These are phyloP conservation scores for Lipomyces yamanashiensis DNA, from an alignment of 805 yeast genomes.

Conservation along the genomic window DNA sequence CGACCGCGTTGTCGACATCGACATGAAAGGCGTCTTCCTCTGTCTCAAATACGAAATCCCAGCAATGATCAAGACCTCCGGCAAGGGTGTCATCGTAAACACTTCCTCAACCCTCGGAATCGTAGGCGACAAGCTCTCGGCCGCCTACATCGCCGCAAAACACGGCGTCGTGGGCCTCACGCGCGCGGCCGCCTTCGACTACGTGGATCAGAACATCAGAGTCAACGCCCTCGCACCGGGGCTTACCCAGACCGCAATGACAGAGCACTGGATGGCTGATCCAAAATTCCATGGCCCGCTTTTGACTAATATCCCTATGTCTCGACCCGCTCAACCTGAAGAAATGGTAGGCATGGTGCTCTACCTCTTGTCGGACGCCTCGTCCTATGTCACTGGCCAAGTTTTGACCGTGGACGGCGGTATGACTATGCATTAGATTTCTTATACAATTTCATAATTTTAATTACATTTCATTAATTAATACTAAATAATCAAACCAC, in stretches of 20 bases:
- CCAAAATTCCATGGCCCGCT: constrained; percentile 42
- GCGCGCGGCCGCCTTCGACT: constrained; percentile 57
- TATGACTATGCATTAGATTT: constrained; percentile 24
- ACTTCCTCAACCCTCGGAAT: constrained; percentile 48
- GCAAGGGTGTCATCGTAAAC: constrained; percentile 43
- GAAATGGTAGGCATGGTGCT: constrained; percentile 64
- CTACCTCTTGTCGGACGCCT: constrained; percentile 57
- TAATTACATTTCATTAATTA: not conserved
- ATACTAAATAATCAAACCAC: too few species aligned
- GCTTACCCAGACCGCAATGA: constrained; percentile 62
- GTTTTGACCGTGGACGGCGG: constrained; percentile 65
- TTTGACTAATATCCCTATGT: constrained; percentile 52
- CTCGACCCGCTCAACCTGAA: constrained; percentile 66
- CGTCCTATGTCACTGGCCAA: constrained; percentile 65
- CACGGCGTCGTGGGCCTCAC: constrained; percentile 48
- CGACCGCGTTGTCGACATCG: constrained; percentile 46
- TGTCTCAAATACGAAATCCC: constrained; percentile 46
- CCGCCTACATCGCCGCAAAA: constrained; percentile 48
- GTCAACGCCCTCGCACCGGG: constrained; percentile 66
- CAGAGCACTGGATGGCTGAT: constrained; percentile 52
- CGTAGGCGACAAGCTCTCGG: constrained; percentile 46
- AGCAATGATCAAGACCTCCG: constrained; percentile 42
- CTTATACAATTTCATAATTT: not conserved
- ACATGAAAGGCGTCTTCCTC: constrained; percentile 46
- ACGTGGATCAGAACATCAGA: constrained; percentile 59